Conservation (phyloP, 768 basidiomycete species). For the Pleurotus tuoliensis region DNA sequence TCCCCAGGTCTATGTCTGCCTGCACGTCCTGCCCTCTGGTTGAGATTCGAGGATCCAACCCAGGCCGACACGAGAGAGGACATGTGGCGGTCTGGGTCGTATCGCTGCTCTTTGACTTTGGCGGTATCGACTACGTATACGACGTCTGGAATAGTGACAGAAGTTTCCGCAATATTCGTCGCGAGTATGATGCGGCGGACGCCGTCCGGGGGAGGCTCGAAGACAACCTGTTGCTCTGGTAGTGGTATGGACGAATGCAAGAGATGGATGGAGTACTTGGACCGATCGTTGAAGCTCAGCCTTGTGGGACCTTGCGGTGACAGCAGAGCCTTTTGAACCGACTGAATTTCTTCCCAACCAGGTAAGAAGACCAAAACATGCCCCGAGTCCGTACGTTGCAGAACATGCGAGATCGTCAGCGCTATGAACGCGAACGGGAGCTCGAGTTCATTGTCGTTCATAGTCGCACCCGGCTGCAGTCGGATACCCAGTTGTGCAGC, state of each 20-base stretch:
- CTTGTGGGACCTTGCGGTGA: conserved; percentile 46
- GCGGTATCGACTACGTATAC: conserved; percentile 92
- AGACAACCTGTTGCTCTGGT: conserved; percentile 85
- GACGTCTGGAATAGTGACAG: conserved; percentile 92
- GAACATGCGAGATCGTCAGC: conserved; percentile 73
- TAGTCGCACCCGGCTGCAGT: background rate
- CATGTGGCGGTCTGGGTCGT: conserved; percentile 85
- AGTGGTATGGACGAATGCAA: conserved; percentile 89
- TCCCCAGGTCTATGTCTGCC: conserved; percentile 89
- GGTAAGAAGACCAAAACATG: conserved; percentile 89
- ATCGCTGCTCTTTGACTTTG: conserved; percentile 83
- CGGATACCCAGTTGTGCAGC: conserved; percentile 10
- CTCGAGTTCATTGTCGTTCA: conserved; percentile 54
- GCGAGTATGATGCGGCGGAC: conserved; percentile 86
- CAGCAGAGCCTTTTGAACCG: conserved; percentile 62
- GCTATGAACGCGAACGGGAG: conserved; percentile 81
- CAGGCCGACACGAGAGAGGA: conserved; percentile 87
- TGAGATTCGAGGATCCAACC: conserved; percentile 87
- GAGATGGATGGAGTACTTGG: conserved; percentile 67
- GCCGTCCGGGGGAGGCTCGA: conserved; percentile 74
- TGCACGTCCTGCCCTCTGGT: conserved; percentile 89
- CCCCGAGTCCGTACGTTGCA: conserved; percentile 71
- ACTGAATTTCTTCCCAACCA: conserved; percentile 89
- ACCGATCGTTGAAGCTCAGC: conserved; percentile 56
- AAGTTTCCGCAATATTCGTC: conserved; percentile 95